These are phyloP conservation scores for Neofusicoccum parvum DNA, from an alignment of 2,329 filamentous ascomycete genomes.

Conservation along the genomic window DNA sequence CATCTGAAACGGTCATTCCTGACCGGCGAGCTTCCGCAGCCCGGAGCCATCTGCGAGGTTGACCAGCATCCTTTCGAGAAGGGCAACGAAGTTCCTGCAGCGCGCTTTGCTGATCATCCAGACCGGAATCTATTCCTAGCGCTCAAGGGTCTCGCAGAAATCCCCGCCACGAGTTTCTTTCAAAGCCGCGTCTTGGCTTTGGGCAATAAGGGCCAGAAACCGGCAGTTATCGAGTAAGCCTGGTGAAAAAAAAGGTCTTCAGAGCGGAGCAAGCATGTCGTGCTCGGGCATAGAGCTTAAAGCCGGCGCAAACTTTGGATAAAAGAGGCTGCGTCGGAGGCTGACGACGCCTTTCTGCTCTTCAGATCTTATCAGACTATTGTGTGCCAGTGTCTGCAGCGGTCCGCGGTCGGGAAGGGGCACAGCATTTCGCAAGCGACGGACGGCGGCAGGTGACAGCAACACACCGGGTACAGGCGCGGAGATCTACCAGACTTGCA, in stretches of 20 bases:
- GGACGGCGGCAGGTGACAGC: neutral
- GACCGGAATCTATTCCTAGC: neutral
- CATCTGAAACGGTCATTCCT: conserved; percentile 22
- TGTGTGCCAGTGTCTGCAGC: neutral
- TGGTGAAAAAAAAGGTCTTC: too few species aligned
- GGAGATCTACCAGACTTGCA: neutral
- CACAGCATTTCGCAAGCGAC: neutral
- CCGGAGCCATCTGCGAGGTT: conserved; percentile 19
- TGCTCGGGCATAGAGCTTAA: neutral
- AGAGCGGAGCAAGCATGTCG: neutral
- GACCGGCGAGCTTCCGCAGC: conserved; percentile 18
- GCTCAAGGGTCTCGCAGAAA: neutral
- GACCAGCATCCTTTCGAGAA: conserved; percentile 18
- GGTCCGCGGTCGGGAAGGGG: neutral
- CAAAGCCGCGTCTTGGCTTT: neutral
- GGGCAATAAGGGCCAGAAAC: too few species aligned
- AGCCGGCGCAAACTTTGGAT: neutral
- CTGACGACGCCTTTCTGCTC: neutral
- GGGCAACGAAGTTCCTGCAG: neutral
- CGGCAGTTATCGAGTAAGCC: neutral
- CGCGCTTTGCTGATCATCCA: neutral
- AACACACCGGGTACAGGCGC: neutral
- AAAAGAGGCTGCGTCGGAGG: neutral
- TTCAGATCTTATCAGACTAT: neutral
- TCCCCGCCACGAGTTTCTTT: neutral